Evolutionary conservation across 2,329 filamentous ascomycete genomes (phyloP), one percentile per base, ranked within the genome.

Genomic region (Exophiala aquamarina): DNA sequence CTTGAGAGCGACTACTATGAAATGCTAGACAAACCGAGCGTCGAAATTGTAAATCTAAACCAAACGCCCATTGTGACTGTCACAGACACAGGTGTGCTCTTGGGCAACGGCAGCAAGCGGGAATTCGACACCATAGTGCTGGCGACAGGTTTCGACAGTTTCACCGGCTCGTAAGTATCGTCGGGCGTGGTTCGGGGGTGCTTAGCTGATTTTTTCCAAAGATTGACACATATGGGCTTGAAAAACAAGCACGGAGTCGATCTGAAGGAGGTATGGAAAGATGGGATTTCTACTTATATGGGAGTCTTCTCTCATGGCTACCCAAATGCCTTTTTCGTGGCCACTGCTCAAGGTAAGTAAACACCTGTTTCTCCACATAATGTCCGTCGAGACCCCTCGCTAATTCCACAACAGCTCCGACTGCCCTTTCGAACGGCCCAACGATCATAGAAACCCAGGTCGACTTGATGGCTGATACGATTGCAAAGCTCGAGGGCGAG

Each of bases 371-470:
- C n/a, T n/a, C n/a, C n/a, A n/a, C n/a, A n/a, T n/a, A n/a, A n/a
- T n/a, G n/a, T n/a, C n/a, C n/a, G n/a, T n/a, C n/a, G n/a, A n/a
- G n/a, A n/a, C n/a, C n/a, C n/a, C n/a, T n/a, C n/a, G n/a, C n/a
- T 41, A 81, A 81, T 56, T 77, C 78, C 0, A 66, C 71, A 1
- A 78, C 82, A 13, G 75, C 67, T 0, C 79, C 78, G 0, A 81
- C 77, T 0, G 69, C 77, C 0, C 63, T 82, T 3, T 62, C 68
- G 58, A 83, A 82, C 53, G 79, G 78, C 0, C 79, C 81, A 0
- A 71, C 74, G 0, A 70, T 67, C 1, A 70, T 76, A 8, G 76
- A 81, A 52, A 55, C 78, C 0, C 80, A 83, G 56, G 78, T 77
- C 2, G 66, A 75, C 0, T 83, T 76, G 77, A 42, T 52, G 19